Percentiles rank a stretch among this genome's conserved stretches.
These are phyloP conservation scores for Anethum foeniculum DNA, from an alignment of 140 eudicot species.

Conservation along the genomic window DNA sequence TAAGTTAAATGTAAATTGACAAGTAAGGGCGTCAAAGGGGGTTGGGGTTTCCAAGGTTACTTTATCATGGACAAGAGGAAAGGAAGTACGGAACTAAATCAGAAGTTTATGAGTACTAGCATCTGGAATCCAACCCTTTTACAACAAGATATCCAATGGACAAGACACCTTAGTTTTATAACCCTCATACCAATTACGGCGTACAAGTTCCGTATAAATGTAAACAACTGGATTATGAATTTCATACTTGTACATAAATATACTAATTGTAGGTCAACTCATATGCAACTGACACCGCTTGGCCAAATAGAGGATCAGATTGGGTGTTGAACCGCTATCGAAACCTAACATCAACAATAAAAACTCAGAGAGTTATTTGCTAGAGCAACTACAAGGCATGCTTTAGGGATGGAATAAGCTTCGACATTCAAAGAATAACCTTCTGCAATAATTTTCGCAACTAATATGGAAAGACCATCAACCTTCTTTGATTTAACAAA, in stretches of 20 bases:
- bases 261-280: conserved; percentile 26
- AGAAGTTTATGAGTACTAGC: conserved; percentile 49
- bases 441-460: conserved; percentile 45
- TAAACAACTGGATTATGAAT: conserved; percentile 35
- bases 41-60: too few species aligned
- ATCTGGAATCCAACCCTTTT: conserved; percentile 78
- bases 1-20: too few species aligned
- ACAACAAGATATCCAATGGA: conserved; percentile 61
- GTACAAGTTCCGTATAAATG: conserved; percentile 31
- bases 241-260: conserved; percentile 26
- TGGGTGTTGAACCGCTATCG: conserved; percentile 29
- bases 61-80: neutral
- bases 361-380: conserved; percentile 22
- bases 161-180: conserved; percentile 37
- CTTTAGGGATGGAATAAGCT: conserved; percentile 35
- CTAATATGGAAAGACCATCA: conserved; percentile 16
- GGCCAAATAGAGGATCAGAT: conserved; percentile 36
- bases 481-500: conserved; percentile 19
- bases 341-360: conserved; percentile 47
- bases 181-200: conserved; percentile 66
- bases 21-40: too few species aligned
- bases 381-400: conserved; percentile 24
- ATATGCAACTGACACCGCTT: conserved; percentile 35
- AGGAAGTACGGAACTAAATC: conserved; percentile 31
- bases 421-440: conserved; percentile 47